These are phyloP conservation scores for Medicago ruthenica DNA, from an alignment of 306 rosid genomes.

Conservation along the genomic window DNA sequence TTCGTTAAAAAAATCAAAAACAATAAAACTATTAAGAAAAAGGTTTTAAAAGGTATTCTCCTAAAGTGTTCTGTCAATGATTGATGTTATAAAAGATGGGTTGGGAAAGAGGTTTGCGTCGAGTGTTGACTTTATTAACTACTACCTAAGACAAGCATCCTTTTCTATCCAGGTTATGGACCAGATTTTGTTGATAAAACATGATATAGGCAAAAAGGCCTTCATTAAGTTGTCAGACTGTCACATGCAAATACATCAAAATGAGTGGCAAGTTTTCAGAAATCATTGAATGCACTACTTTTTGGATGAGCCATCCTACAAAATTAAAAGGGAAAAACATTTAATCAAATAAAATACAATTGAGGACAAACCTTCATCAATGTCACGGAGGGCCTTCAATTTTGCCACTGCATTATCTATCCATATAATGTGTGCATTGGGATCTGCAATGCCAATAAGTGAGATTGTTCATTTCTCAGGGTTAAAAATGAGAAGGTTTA, in stretches of 20 bases:
- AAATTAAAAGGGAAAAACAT: slow-evolving; percentile 16
- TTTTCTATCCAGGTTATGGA: slow-evolving; percentile 5
- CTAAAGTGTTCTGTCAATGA: background rate
- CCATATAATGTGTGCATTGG: slow-evolving; percentile 91
- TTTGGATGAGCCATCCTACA: slow-evolving; percentile 17
- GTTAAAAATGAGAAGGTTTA: background rate
- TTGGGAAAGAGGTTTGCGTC: background rate
- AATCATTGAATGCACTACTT: slow-evolving; percentile 29
- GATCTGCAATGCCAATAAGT: slow-evolving; percentile 65
- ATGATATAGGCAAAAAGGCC: background rate
- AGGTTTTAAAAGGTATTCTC: background rate
- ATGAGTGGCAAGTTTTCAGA: background rate
- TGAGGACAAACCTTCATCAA: slow-evolving; percentile 67
- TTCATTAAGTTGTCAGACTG: slow-evolving; percentile 1
- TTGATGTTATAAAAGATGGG: slow-evolving; percentile 2
- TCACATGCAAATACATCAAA: slow-evolving; percentile 25
- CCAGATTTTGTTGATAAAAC: slow-evolving; percentile 8
- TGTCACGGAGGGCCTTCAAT: slow-evolving; percentile 78
- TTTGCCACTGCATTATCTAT: slow-evolving; percentile 74
- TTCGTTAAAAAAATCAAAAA: background rate
- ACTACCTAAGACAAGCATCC: background rate
- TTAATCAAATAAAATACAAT: slow-evolving; percentile 10
- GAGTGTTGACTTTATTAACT: background rate
- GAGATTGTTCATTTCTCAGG: slow-evolving; percentile 30
- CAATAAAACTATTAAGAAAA: background rate